Evolutionary conservation across 116 monocot species (phyloP).

Genomic region (Thalassia testudinum): DNA sequence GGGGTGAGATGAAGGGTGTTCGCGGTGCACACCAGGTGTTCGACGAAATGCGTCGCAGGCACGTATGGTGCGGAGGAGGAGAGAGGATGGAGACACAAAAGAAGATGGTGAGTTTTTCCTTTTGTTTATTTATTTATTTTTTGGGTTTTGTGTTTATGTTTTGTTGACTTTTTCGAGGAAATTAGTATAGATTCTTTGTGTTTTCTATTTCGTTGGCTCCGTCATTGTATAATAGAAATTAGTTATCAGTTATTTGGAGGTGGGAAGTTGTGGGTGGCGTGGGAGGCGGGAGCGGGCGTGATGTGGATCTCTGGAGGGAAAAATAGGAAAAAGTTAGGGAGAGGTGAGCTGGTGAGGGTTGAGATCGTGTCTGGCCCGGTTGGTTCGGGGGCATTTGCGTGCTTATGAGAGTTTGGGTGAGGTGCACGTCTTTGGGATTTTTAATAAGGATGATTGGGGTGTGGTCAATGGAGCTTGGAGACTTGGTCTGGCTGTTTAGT

Average conservation of each 20-base stretch:
- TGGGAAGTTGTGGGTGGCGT: neutral
- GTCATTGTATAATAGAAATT: no score
- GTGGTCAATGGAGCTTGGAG: no score
- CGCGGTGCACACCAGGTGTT: neutral
- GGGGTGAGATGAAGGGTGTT: neutral
- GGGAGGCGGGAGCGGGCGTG: slow-evolving; percentile 10
- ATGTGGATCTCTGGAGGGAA: slow-evolving; percentile 5
- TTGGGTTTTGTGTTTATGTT: neutral
- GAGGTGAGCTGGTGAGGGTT: no score
- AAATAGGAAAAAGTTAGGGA: neutral
- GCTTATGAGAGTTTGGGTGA: no score
- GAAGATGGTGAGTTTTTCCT: neutral
- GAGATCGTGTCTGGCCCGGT: no score
- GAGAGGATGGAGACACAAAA: no score
- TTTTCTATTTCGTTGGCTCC: neutral
- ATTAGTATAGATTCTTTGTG: neutral
- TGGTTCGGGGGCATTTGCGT: no score
- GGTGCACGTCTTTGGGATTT: no score
- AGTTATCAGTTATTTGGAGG: no score
- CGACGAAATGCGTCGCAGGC: neutral
- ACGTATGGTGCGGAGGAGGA: no score
- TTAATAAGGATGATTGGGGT: no score
- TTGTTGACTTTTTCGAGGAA: neutral
- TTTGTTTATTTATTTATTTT: neutral
- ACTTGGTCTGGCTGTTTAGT: no score